Evolutionary conservation across 768 basidiomycete genomes (phyloP).

Genomic region (Cyathus striatus): DNA sequence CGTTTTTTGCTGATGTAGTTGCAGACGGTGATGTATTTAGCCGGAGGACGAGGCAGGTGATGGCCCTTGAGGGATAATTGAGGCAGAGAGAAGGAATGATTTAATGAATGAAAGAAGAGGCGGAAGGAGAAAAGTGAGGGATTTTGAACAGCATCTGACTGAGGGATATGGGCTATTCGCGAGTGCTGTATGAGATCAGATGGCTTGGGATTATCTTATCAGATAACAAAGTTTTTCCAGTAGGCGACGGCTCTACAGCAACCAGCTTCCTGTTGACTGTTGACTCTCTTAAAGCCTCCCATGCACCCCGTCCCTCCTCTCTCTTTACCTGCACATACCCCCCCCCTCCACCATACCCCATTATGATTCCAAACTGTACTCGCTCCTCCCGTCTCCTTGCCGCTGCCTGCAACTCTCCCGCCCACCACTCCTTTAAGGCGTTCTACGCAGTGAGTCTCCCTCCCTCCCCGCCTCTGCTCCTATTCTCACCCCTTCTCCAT

Average conservation of each 20-base stretch:
- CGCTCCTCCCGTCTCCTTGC: slow-evolving; percentile 24
- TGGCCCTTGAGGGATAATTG: no score
- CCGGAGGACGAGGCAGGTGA: no score
- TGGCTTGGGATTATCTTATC: slow-evolving; percentile 17
- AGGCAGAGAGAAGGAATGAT: no score
- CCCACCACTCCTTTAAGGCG: slow-evolving; percentile 39
- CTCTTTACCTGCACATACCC: slow-evolving; percentile 14
- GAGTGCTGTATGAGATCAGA: neutral
- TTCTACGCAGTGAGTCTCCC: slow-evolving; percentile 49
- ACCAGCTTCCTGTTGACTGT: slow-evolving; percentile 11
- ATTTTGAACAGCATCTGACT: neutral
- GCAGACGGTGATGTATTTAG: no score
- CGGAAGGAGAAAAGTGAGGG: neutral
- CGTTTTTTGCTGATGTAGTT: no score
- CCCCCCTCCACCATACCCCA: slow-evolving; percentile 7
- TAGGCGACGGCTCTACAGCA: slow-evolving; percentile 9
- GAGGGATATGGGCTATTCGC: neutral
- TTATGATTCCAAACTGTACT: slow-evolving; percentile 33
- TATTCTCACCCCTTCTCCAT: slow-evolving; percentile 3
- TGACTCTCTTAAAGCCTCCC: slow-evolving; percentile 23
- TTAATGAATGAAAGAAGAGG: no score
- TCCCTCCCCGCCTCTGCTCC: slow-evolving; percentile 4
- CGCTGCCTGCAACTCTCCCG: slow-evolving; percentile 26
- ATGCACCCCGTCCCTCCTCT: slow-evolving; percentile 19
- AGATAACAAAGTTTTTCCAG: slow-evolving; percentile 15